Evolutionary conservation across 169 alveolate genomes (phyloP), one percentile per base, ranked within the genome.

Genomic region (Cryptosporidium xiaoi): DNA sequence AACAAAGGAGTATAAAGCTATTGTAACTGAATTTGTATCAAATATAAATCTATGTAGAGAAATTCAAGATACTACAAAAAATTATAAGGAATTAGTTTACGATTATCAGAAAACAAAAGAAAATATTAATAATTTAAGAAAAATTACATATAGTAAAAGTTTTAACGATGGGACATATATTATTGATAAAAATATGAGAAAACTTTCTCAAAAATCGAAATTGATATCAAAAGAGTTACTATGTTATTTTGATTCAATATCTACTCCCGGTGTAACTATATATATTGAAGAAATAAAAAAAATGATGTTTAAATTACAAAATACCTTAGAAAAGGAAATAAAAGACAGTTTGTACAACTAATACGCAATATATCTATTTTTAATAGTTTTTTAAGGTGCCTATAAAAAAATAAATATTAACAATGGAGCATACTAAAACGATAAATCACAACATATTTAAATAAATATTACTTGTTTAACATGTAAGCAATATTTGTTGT

Each of bases 301-400:
- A 2, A 66, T 31, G 40, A 69, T 69, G 24, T 51, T 69, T 18
- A 51, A 55, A 33, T 34, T 69, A 10, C 65, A 53, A 18, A 69
- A 69, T 40, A 69, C 83, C 20, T 50, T 69, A 48, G 83, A 56
- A 64, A 69, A 50, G 44, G 83, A 69, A 34, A 31, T 69, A 69
- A 69, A 69, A 13, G 56, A 12, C 6, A 7, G 56, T 53, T 33
- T 69, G 4, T 53, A 33, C 36, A 36, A 24, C 48, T 40, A 40
- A 40, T 8, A 40, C 10, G 48, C 10, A 40, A 6, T 40, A 40
- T 3, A 40, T 24, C 27, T 24, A 24, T 24, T 24, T 24, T 24
- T 24, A 24, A 24, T 24, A 24, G 27, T 24, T 24, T 24, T 24
- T 24, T 24, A 24, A 24, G 27, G 27, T 24, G 27, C 27, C 27